A percentile compares a stretch with the other conserved stretches of the same genome.
Conservation (phyloP, 2,329 filamentous ascomycete species). For the Aureobasidium namibiae region DNA sequence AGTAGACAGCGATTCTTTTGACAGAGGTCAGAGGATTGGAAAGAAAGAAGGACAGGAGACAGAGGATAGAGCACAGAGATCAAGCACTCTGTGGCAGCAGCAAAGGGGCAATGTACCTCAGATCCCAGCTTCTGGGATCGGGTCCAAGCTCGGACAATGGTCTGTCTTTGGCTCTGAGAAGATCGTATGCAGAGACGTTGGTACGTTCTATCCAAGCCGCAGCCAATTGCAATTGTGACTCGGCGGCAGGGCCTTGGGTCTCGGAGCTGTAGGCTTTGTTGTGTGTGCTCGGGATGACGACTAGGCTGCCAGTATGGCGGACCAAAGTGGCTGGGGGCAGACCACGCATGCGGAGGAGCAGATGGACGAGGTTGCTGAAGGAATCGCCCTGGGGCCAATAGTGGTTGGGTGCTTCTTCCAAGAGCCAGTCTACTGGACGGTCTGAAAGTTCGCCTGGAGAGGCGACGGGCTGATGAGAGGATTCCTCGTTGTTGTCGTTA, state of each 20-base stretch:
- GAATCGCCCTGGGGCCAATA: conserved; percentile 49
- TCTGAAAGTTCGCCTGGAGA: background rate
- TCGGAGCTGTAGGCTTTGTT: conserved; percentile 10
- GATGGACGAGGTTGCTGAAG: conserved; percentile 50
- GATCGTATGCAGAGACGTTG: background rate
- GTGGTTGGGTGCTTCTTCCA: conserved; percentile 43
- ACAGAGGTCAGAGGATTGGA: background rate
- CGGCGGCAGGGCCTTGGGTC: background rate
- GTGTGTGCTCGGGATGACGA: conserved; percentile 14
- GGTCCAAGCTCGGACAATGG: background rate
- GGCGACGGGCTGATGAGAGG: background rate
- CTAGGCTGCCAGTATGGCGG: conserved; percentile 28
- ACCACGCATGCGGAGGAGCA: conserved; percentile 50
- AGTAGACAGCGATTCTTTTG: background rate
- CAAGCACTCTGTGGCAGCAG: conserved; percentile 7
- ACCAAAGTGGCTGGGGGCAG: conserved; percentile 34
- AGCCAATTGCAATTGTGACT: conserved; percentile 7
- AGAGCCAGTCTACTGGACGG: conserved; percentile 37
- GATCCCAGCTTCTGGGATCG: conserved; percentile 4
- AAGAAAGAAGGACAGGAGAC: background rate
- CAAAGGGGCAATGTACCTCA: conserved; percentile 10
- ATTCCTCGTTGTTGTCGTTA: background rate
- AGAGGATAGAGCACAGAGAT: background rate
- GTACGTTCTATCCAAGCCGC: conserved; percentile 9
- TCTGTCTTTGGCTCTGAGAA: background rate